Evolutionary conservation across 441 rosid species (phyloP).

Genomic region (Eugenia klotzschiana): DNA sequence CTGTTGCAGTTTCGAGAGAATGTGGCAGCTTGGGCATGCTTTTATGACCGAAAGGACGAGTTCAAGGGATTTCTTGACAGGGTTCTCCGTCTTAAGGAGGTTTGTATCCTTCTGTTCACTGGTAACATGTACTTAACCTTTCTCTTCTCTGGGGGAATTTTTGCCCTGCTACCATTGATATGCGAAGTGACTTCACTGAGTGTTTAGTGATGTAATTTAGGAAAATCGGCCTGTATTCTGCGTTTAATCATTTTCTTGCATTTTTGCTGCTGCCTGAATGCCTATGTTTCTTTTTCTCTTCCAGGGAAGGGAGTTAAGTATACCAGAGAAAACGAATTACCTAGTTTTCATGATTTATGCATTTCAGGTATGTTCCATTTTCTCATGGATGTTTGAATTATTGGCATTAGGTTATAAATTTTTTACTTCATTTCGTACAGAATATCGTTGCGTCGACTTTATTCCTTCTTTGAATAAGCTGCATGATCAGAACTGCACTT

Average conservation of each 20-base stretch:
- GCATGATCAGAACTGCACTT: background rate
- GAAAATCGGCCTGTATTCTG: background rate
- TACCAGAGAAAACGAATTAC: conserved; percentile 90
- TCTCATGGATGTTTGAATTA: conserved; percentile 1
- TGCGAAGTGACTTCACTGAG: background rate
- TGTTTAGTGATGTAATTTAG: background rate
- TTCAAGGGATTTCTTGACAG: conserved; percentile 66
- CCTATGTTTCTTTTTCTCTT: conserved; percentile 9
- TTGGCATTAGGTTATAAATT: background rate
- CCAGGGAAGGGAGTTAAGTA: conserved; percentile 76
- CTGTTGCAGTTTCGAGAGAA: conserved; percentile 85
- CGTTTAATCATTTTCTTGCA: background rate
- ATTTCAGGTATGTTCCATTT: conserved; percentile 63
- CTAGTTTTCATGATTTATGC: conserved; percentile 93
- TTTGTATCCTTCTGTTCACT: conserved; percentile 15
- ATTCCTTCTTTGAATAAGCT: background rate
- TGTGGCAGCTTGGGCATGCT: conserved; percentile 95
- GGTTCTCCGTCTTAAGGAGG: conserved; percentile 87
- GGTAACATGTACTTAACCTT: background rate
- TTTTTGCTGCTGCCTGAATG: background rate
- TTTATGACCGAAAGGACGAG: conserved; percentile 59
- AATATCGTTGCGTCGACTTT: background rate
- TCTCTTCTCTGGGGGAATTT: background rate
- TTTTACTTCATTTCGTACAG: background rate
- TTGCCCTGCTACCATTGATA: background rate